Percentiles rank a stretch among this genome's conserved stretches.
phyloP scores from a whole-genome alignment of 495 filamentous ascomycete species.

The Bacidia rubella region DNA sequence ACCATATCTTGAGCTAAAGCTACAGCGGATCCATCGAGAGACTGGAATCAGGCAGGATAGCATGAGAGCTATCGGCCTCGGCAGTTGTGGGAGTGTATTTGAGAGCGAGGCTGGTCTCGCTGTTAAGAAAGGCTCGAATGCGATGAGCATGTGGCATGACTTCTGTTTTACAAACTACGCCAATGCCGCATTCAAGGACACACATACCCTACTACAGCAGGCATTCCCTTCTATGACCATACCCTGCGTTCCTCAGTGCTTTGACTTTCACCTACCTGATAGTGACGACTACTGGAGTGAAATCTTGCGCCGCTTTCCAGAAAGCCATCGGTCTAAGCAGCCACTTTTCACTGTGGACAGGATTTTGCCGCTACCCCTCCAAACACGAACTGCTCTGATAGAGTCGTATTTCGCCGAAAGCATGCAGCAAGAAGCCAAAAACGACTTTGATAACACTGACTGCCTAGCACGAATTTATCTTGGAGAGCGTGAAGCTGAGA shows the following conservation, averaged over 20 bases:
- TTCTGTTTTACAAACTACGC: slow-evolving; percentile 9
- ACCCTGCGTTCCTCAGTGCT: slow-evolving; percentile 4
- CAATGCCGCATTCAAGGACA: slow-evolving; percentile 1
- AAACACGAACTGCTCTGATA: slow-evolving; percentile 12
- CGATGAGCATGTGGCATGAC: slow-evolving; percentile 1
- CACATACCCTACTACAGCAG: neutral
- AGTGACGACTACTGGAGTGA: slow-evolving; percentile 3
- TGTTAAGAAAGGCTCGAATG: slow-evolving; percentile 10
- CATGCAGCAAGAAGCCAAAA: slow-evolving; percentile 10
- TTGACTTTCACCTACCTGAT: neutral
- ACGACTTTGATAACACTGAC: slow-evolving; percentile 18
- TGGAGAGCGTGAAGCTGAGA: slow-evolving; percentile 3
- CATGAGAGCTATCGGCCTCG: slow-evolving; percentile 9
- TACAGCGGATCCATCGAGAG: too few species aligned
- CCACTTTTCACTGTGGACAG: slow-evolving; percentile 18
- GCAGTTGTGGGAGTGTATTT: slow-evolving; percentile 9
- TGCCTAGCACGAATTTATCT: slow-evolving; percentile 19
- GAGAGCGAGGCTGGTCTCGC: slow-evolving; percentile 9
- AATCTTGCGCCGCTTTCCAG: slow-evolving; percentile 4
- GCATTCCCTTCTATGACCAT: slow-evolving; percentile 1
- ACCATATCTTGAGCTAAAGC: too few species aligned
- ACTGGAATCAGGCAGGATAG: neutral
- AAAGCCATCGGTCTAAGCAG: slow-evolving; percentile 1
- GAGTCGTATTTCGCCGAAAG: slow-evolving; percentile 14
- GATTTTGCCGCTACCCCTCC: slow-evolving; percentile 20